Base-by-base conservation (phyloP, 768 basidiomycete genomes). In the Thelephora ganbajun region DNA sequence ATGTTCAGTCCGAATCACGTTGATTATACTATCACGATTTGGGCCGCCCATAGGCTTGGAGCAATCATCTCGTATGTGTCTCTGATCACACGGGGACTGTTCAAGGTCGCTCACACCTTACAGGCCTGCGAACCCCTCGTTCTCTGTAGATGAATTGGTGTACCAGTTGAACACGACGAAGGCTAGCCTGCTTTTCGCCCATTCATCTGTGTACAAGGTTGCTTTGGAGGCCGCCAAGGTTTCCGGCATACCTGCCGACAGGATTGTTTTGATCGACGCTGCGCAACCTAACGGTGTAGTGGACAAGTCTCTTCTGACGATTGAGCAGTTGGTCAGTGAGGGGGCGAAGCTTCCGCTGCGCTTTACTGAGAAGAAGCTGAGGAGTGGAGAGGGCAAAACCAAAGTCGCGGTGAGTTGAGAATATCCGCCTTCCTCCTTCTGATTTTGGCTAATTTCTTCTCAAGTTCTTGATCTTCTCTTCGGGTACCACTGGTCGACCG, bases 401-500 rank as follows among this genome's bases (percentile, higher is more conserved):
- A 87, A 83, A 57, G 57, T 86, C 14, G 84, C 84, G 39, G 39
- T 41, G 22, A 14, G 39, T 18, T 6, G 22, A 41, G 18, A 41
- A 41, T 41, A 4, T 41, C 14, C 39, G 14, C 2, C 16, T 41
- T 14, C 18, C 39, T 14, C 18, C 18, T 41, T 41, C 39, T 41
- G 9, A 41, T 9, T 7, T 16, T 9, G 14, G 9, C 3, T 30
- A 30, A 30, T 4, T 9, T 30, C 9, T 30, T 30, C 26, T 41
- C 16, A 6, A 41, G 0, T 77, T 85, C 50, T 61, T 84, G 35
- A 79, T 70, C 57, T 86, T 85, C 56, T 84, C 82, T 0, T 83
- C 81, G 19, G 80, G 80, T 22, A 87, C 84, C 0, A 87, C 84
- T 1, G 84, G 84, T 0, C 73, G 67, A 51, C 83, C 84, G 0